Conservation (phyloP, 306 rosid genomes). For the Vicia faba region DNA sequence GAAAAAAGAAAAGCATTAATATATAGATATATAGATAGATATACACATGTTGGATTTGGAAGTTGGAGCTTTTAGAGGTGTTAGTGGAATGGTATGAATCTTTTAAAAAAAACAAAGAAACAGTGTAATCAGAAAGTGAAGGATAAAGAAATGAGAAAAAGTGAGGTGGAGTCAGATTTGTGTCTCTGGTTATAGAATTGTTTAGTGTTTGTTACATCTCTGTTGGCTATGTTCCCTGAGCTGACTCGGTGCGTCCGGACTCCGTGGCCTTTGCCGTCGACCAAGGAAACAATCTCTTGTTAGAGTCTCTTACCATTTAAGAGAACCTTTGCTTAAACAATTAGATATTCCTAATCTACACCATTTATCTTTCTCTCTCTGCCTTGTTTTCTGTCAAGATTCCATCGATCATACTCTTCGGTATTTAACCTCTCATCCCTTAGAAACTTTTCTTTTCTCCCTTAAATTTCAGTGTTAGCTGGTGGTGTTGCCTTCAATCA, state of each 20-base stretch:
- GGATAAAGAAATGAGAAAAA: conserved; percentile 56
- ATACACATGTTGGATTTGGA: conserved; percentile 62
- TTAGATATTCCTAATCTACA: conserved; percentile 46
- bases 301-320: conserved; percentile 78
- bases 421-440: conserved; percentile 48
- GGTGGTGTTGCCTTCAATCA: conserved; percentile 33
- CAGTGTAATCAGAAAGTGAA: conserved; percentile 56
- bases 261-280: conserved; percentile 97
- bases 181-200: conserved; percentile 64
- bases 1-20: background rate
- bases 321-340: conserved; percentile 68
- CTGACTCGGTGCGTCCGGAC: conserved; percentile 78
- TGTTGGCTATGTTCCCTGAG: conserved; percentile 85
- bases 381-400: conserved; percentile 80
- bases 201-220: conserved; percentile 71
- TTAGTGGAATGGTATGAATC: conserved; percentile 43
- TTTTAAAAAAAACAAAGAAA: conserved; percentile 53
- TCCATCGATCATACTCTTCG: conserved; percentile 53
- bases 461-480: conserved; percentile 45
- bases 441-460: conserved; percentile 55
- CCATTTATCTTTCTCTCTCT: conserved; percentile 51
- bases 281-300: conserved; percentile 92
- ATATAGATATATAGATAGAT: conserved; percentile 10
- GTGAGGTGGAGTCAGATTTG: conserved; percentile 94
- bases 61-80: conserved; percentile 60